These are phyloP conservation scores for Fusarium tjaetaba DNA, from an alignment of 2,329 filamentous ascomycete species.

Conservation along the genomic window DNA sequence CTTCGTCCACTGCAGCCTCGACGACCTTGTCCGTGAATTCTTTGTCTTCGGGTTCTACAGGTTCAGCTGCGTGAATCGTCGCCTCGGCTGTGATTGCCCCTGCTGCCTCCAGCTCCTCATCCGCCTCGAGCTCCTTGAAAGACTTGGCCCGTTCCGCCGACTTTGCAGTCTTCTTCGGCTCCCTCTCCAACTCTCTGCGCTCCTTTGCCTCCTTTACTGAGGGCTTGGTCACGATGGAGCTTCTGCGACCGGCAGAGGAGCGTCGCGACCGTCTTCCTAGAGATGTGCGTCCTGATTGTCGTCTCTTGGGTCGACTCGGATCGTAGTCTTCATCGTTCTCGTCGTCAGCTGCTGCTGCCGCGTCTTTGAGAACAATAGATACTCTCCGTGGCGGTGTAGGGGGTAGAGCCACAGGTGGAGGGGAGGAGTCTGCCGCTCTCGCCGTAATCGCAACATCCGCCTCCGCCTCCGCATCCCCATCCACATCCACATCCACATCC, in stretches of 20 bases:
- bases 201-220: slow-evolving; percentile 29
- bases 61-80: slow-evolving; percentile 30
- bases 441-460: slow-evolving; percentile 35
- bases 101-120: slow-evolving; percentile 6
- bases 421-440: slow-evolving; percentile 35
- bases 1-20: slow-evolving; percentile 67
- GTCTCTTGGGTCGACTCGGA: slow-evolving; percentile 50
- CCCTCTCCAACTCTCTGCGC: slow-evolving; percentile 20
- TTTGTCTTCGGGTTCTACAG: slow-evolving; percentile 49
- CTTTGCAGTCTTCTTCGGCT: slow-evolving; percentile 9
- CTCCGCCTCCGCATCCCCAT: slow-evolving; percentile 33
- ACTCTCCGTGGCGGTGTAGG: slow-evolving; percentile 43
- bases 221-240: slow-evolving; percentile 39
- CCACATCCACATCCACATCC: slow-evolving; percentile 13
- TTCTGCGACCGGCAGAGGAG: slow-evolving; percentile 36
- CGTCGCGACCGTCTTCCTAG: slow-evolving; percentile 44
- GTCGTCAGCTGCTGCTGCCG: slow-evolving; percentile 45
- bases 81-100: slow-evolving; percentile 25
- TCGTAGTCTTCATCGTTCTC: slow-evolving; percentile 59
- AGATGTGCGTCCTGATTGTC: slow-evolving; percentile 48
- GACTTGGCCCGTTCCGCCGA: slow-evolving; percentile 11
- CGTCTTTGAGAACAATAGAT: slow-evolving; percentile 41
- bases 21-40: slow-evolving; percentile 63
- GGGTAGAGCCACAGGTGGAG: slow-evolving; percentile 35
- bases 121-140: slow-evolving; percentile 19